Conservation (phyloP, 2,329 filamentous ascomycete species). For the Gyromitra esculenta region DNA sequence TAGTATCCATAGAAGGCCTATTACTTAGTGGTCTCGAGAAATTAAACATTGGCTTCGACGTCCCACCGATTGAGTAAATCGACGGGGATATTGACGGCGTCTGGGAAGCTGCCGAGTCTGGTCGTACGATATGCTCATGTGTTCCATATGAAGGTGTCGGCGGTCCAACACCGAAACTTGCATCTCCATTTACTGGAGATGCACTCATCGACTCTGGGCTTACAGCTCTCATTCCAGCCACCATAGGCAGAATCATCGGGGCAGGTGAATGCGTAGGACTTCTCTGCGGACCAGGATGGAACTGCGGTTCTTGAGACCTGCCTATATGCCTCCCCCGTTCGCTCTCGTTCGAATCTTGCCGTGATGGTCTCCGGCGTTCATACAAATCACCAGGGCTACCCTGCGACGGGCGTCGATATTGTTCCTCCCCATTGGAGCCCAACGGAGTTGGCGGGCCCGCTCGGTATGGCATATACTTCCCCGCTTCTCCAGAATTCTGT, state of each 20-base stretch:
- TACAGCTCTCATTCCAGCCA: constrained; percentile 42
- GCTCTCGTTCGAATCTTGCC: constrained; percentile 45
- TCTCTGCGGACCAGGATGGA: constrained; percentile 40
- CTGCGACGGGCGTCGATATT: constrained; percentile 17
- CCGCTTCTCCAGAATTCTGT: constrained; percentile 45
- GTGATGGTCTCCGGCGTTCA: constrained; percentile 35
- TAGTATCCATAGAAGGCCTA: constrained; percentile 68
- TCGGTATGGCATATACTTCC: constrained; percentile 46
- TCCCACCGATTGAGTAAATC: constrained; percentile 73
- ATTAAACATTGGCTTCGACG: constrained; percentile 77
- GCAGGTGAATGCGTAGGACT: constrained; percentile 42
- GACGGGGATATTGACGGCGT: constrained; percentile 69
- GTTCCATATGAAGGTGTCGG: constrained; percentile 27
- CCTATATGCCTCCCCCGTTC: constrained; percentile 35
- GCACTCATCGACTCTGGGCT: constrained; percentile 48
- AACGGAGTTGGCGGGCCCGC: constrained; percentile 34
- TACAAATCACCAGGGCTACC: constrained; percentile 12
- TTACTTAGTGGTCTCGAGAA: constrained; percentile 89
- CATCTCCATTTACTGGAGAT: constrained; percentile 11
- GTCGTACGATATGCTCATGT: constrained; percentile 20
- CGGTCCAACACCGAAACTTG: constrained; percentile 15
- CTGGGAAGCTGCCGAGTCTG: constrained; percentile 37
- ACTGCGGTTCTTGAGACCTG: constrained; percentile 33
- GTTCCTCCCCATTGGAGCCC: constrained; percentile 3
- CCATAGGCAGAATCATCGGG: constrained; percentile 48